Percentiles rank a stretch among this genome's conserved stretches.
Evolutionary conservation across 495 filamentous ascomycete species (phyloP).

Genomic region (Talaromyces trachyspermus): DNA sequence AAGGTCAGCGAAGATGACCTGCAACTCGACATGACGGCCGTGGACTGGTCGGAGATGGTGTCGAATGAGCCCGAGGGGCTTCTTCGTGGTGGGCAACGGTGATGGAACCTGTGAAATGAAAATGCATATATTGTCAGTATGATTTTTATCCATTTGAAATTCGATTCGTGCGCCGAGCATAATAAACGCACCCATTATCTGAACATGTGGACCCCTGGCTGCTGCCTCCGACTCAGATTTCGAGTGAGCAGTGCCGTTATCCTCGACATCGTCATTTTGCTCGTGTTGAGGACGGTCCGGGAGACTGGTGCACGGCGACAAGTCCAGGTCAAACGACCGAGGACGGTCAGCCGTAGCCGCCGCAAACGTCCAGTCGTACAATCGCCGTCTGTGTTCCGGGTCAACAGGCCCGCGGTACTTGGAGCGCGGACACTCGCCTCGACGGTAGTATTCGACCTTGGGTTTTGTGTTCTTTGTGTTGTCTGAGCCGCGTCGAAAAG

Average conservation of each 20-base stretch:
- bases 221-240: neutral
- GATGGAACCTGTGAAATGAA: slow-evolving; percentile 10
- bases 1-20: slow-evolving; percentile 36
- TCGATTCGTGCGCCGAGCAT: no score
- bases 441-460: slow-evolving; percentile 46
- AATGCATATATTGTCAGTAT: no score
- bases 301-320: slow-evolving; percentile 33
- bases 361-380: slow-evolving; percentile 45
- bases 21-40: slow-evolving; percentile 33
- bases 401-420: slow-evolving; percentile 48
- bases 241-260: slow-evolving; percentile 1
- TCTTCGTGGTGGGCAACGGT: slow-evolving; percentile 16
- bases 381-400: slow-evolving; percentile 39
- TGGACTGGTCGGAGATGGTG: slow-evolving; percentile 30
- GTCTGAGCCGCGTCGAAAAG: slow-evolving; percentile 28
- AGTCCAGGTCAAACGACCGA: slow-evolving; percentile 27
- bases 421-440: slow-evolving; percentile 41
- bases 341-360: slow-evolving; percentile 29
- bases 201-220: neutral
- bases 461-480: slow-evolving; percentile 24
- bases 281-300: slow-evolving; percentile 16
- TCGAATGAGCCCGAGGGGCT: slow-evolving; percentile 22
- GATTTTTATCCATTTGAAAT: no score
- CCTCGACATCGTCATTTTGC: slow-evolving; percentile 18
- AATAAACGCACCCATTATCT: slow-evolving; percentile 24